Percentiles rank a stretch among this genome's conserved stretches.
These are phyloP conservation scores for Sequoia sempervirens DNA, from an alignment of 75 land plant species.

Conservation along the genomic window DNA sequence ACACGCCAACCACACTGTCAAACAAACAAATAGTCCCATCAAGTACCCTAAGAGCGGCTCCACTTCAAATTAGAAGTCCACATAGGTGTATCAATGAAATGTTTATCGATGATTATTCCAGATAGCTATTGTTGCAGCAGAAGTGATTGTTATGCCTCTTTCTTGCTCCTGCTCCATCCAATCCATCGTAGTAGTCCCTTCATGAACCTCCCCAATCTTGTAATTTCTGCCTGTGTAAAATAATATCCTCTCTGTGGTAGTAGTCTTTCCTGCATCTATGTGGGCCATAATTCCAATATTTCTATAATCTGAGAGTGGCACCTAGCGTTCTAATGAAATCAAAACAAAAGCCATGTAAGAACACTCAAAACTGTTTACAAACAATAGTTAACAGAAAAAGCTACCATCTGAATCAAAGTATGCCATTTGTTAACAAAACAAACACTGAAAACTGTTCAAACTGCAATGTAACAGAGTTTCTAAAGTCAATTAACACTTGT, in stretches of 20 bases:
- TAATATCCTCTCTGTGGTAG: slow-evolving; percentile 84
- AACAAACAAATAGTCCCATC: slow-evolving; percentile 97
- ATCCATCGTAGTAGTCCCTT: slow-evolving; percentile 97
- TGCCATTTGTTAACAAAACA: neutral
- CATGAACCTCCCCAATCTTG: slow-evolving; percentile 97
- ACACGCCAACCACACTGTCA: slow-evolving; percentile 98
- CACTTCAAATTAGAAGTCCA: slow-evolving; percentile 93
- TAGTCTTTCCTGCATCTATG: slow-evolving; percentile 97
- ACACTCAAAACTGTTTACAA: neutral
- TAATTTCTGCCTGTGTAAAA: slow-evolving; percentile 94
- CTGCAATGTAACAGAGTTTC: neutral
- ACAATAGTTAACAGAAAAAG: too few relatives aligned
- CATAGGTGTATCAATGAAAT: slow-evolving; percentile 98
- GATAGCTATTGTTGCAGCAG: slow-evolving; percentile 89
- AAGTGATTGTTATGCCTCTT: slow-evolving; percentile 98
- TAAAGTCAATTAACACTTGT: neutral
- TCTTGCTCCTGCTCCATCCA: slow-evolving; percentile 99
- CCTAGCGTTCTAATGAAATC: slow-evolving; percentile 25
- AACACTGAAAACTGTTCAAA: neutral
- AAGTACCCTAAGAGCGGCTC: slow-evolving; percentile 87
- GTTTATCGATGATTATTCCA: slow-evolving; percentile 95
- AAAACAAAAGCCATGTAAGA: neutral
- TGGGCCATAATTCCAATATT: slow-evolving; percentile 99
- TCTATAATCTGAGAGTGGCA: slow-evolving; percentile 72
- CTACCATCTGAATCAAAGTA: neutral